Conservation (phyloP, 805 yeast genomes). For the Lipomyces kockii region DNA sequence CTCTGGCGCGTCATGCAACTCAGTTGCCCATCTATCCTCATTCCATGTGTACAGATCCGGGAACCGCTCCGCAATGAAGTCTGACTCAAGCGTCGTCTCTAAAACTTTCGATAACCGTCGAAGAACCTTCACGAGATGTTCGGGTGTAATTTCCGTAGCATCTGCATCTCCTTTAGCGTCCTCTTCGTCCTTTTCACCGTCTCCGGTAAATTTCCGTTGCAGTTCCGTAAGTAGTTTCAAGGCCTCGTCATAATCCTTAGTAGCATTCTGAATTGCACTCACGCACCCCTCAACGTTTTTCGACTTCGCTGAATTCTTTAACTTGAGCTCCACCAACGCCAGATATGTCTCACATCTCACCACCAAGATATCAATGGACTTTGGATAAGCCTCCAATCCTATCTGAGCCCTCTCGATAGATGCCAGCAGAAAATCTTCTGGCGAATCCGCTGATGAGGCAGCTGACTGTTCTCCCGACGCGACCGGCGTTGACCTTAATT, state of each 20-base stretch:
- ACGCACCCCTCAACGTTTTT: conserved; percentile 48
- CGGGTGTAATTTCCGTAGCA: not conserved
- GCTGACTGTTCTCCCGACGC: conserved; percentile 33
- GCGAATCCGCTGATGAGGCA: conserved; percentile 42
- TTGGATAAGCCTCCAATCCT: conserved; percentile 60
- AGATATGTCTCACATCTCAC: conserved; percentile 55
- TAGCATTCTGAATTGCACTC: conserved; percentile 25
- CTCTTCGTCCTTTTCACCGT: not conserved
- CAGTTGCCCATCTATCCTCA: conserved; percentile 9
- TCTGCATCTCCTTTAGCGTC: not conserved
- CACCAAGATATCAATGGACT: conserved; percentile 54
- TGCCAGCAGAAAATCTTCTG: conserved; percentile 65
- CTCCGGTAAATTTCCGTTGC: not conserved
- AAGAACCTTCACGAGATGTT: conserved; percentile 5
- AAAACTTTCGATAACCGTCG: conserved; percentile 21
- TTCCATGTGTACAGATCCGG: conserved; percentile 33
- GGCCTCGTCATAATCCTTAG: conserved; percentile 31
- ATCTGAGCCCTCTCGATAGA: conserved; percentile 69
- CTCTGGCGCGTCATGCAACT: not conserved
- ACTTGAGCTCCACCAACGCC: conserved; percentile 52
- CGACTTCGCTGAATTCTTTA: conserved; percentile 43
- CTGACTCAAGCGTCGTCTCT: conserved; percentile 31
- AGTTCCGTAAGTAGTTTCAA: conserved; percentile 6
- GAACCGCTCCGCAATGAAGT: conserved; percentile 22
- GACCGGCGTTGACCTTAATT: conserved; percentile 1